phyloP scores from a whole-genome alignment of 1,284 basidiomycete genomes.

The Ustilago shanxiensis region DNA sequence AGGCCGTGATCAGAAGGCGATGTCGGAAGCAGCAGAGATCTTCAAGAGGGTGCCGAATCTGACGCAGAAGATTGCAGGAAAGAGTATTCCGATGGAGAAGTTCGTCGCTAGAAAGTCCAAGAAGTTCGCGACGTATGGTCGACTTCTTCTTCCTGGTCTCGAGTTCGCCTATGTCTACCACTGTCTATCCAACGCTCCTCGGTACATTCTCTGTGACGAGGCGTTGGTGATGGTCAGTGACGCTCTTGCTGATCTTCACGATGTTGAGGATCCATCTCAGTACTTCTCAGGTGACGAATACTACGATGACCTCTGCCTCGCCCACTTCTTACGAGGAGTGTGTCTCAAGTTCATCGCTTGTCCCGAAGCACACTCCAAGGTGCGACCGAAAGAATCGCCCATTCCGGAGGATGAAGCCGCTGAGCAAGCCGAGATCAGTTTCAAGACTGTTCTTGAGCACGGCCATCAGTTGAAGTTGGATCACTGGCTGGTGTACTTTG shows the following conservation, averaged over 20 bases:
- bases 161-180: constrained; percentile 69
- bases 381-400: constrained; percentile 45
- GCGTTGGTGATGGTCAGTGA: constrained; percentile 59
- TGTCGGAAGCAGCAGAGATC: constrained; percentile 53
- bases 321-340: constrained; percentile 68
- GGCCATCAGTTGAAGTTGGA: constrained; percentile 58
- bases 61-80: constrained; percentile 69
- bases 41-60: constrained; percentile 57
- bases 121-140: constrained; percentile 61
- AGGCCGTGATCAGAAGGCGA: constrained; percentile 13
- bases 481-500: constrained; percentile 69
- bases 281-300: constrained; percentile 55
- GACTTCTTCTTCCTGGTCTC: constrained; percentile 63
- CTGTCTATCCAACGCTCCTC: constrained; percentile 66
- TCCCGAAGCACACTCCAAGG: constrained; percentile 65
- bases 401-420: constrained; percentile 61
- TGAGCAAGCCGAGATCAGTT: constrained; percentile 58
- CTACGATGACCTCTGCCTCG: constrained; percentile 66
- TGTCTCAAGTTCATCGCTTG: constrained; percentile 66
- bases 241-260: constrained; percentile 54
- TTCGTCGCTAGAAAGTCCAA: constrained; percentile 66
- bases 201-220: constrained; percentile 50
- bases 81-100: constrained; percentile 69
- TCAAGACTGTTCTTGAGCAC: constrained; percentile 60
- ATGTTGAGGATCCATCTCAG: constrained; percentile 43